These are phyloP conservation scores for Scorias spongiosa DNA, from an alignment of 2,329 filamentous ascomycete genomes.

Conservation along the genomic window DNA sequence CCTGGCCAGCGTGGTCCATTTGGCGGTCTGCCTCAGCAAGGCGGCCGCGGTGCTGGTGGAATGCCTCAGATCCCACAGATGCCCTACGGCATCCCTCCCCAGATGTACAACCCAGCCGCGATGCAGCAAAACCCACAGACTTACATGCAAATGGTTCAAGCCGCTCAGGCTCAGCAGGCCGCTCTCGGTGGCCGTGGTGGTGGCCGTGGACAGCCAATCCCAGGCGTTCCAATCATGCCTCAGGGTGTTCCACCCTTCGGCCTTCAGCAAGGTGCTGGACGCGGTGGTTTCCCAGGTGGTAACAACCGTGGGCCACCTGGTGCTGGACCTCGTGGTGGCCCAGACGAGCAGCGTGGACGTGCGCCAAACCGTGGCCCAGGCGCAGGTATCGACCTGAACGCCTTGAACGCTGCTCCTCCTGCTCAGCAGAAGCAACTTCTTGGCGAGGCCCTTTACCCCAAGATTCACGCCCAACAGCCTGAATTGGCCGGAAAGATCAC, in stretches of 20 bases:
- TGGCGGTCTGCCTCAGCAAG: conserved; percentile 65
- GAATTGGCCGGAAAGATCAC: conserved; percentile 98
- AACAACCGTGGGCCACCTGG: conserved; percentile 19
- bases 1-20: conserved; percentile 78
- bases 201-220: conserved; percentile 51
- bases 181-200: conserved; percentile 47
- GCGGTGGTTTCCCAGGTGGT: conserved; percentile 20
- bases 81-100: conserved; percentile 62
- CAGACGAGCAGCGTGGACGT: conserved; percentile 23
- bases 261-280: conserved; percentile 19
- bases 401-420: conserved; percentile 40
- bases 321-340: conserved; percentile 20
- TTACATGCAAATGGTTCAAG: conserved; percentile 41
- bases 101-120: conserved; percentile 58
- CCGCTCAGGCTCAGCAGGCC: conserved; percentile 62
- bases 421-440: conserved; percentile 97
- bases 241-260: conserved; percentile 38
- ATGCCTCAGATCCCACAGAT: conserved; percentile 77
- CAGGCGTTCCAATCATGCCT: conserved; percentile 54
- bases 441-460: conserved; percentile 94
- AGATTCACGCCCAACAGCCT: conserved; percentile 88
- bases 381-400: conserved; percentile 33
- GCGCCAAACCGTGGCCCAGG: conserved; percentile 21
- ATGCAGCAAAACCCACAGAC: conserved; percentile 59
- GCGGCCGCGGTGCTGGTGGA: conserved; percentile 61